phyloP scores from a whole-genome alignment of 2,329 filamentous ascomycete species.

The Xylariales sp. region DNA sequence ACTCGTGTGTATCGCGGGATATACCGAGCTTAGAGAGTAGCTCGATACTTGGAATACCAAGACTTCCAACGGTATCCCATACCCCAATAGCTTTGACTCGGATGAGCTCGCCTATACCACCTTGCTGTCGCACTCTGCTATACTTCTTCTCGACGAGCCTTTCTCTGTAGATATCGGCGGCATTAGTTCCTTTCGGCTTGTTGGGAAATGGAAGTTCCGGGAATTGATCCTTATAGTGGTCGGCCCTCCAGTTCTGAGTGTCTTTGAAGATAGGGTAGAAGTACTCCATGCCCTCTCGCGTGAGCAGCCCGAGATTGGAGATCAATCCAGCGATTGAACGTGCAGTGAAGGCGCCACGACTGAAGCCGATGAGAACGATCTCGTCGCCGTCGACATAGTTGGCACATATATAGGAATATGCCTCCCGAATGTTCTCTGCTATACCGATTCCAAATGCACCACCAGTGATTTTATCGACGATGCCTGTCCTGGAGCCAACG shows the following conservation, averaged over 20 bases:
- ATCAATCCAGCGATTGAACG: slow-evolving; percentile 53
- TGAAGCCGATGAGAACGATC: slow-evolving; percentile 53
- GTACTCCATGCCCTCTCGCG: slow-evolving; percentile 46
- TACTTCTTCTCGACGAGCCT: slow-evolving; percentile 35
- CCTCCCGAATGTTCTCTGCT: slow-evolving; percentile 52
- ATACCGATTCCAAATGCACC: slow-evolving; percentile 53
- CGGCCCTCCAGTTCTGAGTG: slow-evolving; percentile 48
- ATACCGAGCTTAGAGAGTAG: slow-evolving; percentile 42
- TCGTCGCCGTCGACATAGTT: slow-evolving; percentile 57
- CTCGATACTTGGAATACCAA: slow-evolving; percentile 30
- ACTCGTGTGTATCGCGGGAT: slow-evolving; percentile 40
- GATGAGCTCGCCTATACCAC: slow-evolving; percentile 35
- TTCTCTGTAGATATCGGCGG: slow-evolving; percentile 37
- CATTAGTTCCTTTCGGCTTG: slow-evolving; percentile 42
- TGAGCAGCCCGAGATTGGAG: slow-evolving; percentile 45
- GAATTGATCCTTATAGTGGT: slow-evolving; percentile 41
- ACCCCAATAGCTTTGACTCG: slow-evolving; percentile 45
- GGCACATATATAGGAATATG: slow-evolving; percentile 57
- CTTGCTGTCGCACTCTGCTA: slow-evolving; percentile 37
- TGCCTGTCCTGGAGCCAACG: slow-evolving; percentile 49
- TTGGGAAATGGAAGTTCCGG: slow-evolving; percentile 41
- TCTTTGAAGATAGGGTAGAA: slow-evolving; percentile 55
- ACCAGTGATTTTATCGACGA: slow-evolving; percentile 46
- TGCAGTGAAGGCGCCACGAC: slow-evolving; percentile 53
- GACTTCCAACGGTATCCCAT: slow-evolving; percentile 44